Conservation (phyloP, 2,329 filamentous ascomycete species). For the Graphium sp. region DNA sequence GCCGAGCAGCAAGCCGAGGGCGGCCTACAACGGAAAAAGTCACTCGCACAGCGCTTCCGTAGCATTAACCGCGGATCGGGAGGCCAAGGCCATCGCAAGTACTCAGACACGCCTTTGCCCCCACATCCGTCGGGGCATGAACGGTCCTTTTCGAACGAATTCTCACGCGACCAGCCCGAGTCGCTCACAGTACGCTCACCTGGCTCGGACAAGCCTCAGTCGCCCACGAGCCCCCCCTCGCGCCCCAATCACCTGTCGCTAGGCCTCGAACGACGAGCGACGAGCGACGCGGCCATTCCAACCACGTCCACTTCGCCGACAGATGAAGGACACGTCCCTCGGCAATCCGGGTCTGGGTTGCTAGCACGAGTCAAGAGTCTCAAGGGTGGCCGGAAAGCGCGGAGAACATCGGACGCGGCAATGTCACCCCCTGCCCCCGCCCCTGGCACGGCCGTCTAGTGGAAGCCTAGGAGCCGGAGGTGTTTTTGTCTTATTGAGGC, state of each 20-base stretch:
- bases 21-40: conserved; percentile 80
- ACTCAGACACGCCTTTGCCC: too few relatives aligned
- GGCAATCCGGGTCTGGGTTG: conserved; percentile 40
- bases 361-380: conserved; percentile 68
- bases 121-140: too few relatives aligned
- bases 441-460: conserved; percentile 22
- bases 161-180: conserved; percentile 39
- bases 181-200: conserved; percentile 25
- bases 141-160: conserved; percentile 30
- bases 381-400: conserved; percentile 43
- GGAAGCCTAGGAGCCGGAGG: conserved; percentile 6
- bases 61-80: conserved; percentile 61
- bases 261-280: conserved; percentile 46
- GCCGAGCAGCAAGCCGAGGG: conserved; percentile 33
- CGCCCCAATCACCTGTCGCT: conserved; percentile 18
- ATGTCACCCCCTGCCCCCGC: conserved; percentile 12
- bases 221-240: conserved; percentile 42
- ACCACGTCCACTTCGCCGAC: too few relatives aligned
- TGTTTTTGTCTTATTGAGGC: too few relatives aligned
- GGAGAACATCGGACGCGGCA: conserved; percentile 3
- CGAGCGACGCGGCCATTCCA: conserved; percentile 36
- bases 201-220: conserved; percentile 16
- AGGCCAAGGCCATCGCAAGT: conserved; percentile 3
- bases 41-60: conserved; percentile 78
- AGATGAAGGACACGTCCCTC: conserved; percentile 18